Evolutionary conservation across 805 yeast species (phyloP), one percentile per base, ranked within the genome.

Genomic region (Hanseniaspora lachancei): DNA sequence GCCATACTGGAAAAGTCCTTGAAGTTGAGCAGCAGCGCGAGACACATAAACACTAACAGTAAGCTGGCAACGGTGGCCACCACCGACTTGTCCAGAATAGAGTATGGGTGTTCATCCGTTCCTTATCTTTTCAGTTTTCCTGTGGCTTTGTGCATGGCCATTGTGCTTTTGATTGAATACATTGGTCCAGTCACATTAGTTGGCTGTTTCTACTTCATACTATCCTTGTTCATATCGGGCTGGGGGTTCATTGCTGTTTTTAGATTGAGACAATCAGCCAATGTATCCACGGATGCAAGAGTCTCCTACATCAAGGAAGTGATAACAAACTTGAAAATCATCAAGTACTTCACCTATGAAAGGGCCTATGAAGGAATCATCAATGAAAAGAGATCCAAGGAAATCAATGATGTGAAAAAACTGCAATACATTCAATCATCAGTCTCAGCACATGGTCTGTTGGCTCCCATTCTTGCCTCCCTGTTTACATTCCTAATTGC

Each of bases 331-430:
- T 78, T 89, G 75, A 86, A 85, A 64, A 77, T 84, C 72, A 86
- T 89, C 67, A 89, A 89, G 70, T 85, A 77, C 66, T 89, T 89
- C 66, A 86, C 95, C 0, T 89, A 96, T 96, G 97, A 89, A 69
- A 74, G 74, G 35, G 89, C 96, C 0, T 89, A 87, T 65, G 74
- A 74, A 54, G 66, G 74, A 10, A 71, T 75, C 53, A 76, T 89
- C 38, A 63, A 78, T 16, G 74, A 72, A 13, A 72, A 78, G 29
- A 77, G 97, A 65, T 62, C 64, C 0, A 64, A 71, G 21, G 97
- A 89, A 68, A 81, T 86, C 77, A 61, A 63, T 4, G 71, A 73
- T 51, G 76, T 89, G 58, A 75, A 80, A 59, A 72, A 70, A 54
- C 77, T 87, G 73, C 89, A 85, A 63, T 72, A 81, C 44, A 66